Conservation (phyloP, 1,284 basidiomycete species). For the Macrocystidia cucumis region DNA sequence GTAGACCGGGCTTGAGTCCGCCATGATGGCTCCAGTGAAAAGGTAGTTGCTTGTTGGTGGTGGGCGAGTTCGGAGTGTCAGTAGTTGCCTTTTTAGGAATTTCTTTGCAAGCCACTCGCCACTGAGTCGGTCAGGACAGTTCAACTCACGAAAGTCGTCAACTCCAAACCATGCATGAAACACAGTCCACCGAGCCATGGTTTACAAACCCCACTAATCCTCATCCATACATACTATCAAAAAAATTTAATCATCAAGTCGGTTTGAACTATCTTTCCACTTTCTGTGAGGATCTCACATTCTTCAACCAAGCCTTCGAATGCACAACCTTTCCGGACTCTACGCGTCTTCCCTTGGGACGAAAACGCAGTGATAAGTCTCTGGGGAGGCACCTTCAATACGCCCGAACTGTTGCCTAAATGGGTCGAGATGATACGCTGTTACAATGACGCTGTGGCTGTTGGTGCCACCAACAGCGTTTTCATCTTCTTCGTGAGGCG, state of each 20-base stretch:
- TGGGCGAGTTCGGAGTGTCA: conserved; percentile 7
- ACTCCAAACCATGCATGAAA: no score
- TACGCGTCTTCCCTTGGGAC: conserved; percentile 56
- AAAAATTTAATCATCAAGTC: conserved; percentile 19
- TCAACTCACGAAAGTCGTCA: no score
- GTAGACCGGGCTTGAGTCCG: conserved; percentile 32
- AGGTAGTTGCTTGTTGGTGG: conserved; percentile 1
- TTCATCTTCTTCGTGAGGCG: conserved; percentile 31
- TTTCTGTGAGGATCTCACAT: conserved; percentile 4
- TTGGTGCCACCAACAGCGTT: conserved; percentile 33
- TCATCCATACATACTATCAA: conserved; percentile 30
- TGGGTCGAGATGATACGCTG: conserved; percentile 40
- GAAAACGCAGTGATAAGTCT: conserved; percentile 33
- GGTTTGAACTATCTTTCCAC: no score
- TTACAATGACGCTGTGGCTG: conserved; percentile 41
- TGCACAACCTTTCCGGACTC: conserved; percentile 19
- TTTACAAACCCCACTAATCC: conserved; percentile 23
- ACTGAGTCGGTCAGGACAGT: no score
- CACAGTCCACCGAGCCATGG: no score
- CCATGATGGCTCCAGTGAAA: conserved; percentile 25
- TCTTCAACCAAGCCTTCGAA: conserved; percentile 15
- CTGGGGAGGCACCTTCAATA: conserved; percentile 34
- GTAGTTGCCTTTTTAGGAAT: conserved; percentile 14
- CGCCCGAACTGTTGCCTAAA: conserved; percentile 18
- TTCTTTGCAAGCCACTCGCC: conserved; percentile 7